These are phyloP conservation scores for Colletotrichum godetiae DNA, from an alignment of 2,329 filamentous ascomycete genomes.

Conservation along the genomic window DNA sequence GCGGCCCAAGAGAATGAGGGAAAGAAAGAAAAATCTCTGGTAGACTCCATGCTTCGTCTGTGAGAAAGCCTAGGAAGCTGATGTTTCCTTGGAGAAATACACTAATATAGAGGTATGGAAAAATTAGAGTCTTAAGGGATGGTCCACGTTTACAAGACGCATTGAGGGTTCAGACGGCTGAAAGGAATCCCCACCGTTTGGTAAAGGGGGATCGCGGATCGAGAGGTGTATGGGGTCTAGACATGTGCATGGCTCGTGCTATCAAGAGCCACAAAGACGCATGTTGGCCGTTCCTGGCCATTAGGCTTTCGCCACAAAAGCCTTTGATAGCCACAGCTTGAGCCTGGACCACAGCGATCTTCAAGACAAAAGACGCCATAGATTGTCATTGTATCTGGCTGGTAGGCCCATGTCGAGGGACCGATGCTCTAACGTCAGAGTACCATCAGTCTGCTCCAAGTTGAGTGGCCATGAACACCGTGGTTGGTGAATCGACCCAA, in stretches of 20 bases:
- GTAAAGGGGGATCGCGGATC: neutral
- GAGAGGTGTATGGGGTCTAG: neutral
- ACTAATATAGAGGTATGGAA: neutral
- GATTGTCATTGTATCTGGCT: neutral
- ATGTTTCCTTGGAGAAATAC: neutral
- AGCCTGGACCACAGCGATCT: neutral
- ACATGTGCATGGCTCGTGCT: conserved; percentile 1
- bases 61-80: neutral
- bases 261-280: neutral
- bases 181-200: neutral
- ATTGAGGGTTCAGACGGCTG: neutral
- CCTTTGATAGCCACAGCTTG: neutral
- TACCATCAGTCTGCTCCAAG: neutral
- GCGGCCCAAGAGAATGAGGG: neutral
- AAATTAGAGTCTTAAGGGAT: neutral
- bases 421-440: neutral
- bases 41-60: too few relatives aligned
- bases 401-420: neutral
- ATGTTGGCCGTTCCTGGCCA: neutral
- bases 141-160: too few relatives aligned
- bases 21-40: neutral
- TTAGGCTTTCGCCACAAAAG: neutral
- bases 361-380: neutral
- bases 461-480: neutral
- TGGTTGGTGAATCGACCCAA: neutral